Percentiles rank a stretch among this genome's conserved stretches.
Evolutionary conservation across 352 stramenopile genomes (phyloP).

Genomic region (Phytophthora tubulina): DNA sequence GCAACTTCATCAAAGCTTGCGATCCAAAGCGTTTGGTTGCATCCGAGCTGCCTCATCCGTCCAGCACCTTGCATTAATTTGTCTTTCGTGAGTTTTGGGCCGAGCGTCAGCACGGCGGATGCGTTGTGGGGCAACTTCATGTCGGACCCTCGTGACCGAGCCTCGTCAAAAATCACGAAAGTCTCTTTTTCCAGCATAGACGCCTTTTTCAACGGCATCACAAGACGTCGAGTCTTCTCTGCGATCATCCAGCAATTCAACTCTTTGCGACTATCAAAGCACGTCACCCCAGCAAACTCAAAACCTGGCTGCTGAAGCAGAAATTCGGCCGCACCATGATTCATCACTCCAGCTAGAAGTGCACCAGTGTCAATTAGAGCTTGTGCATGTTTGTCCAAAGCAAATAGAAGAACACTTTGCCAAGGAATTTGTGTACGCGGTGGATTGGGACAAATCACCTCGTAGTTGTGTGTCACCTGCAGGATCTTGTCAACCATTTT

Average conservation of each 20-base stretch:
- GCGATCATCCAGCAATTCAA: conserved; percentile 84
- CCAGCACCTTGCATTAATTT: conserved; percentile 95
- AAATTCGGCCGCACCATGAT: conserved; percentile 60
- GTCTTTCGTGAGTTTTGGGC: conserved; percentile 90
- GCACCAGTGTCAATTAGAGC: conserved; percentile 90
- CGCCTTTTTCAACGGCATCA: conserved; percentile 65
- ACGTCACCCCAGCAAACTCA: conserved; percentile 73
- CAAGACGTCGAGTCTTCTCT: conserved; percentile 57
- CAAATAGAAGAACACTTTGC: conserved; percentile 55
- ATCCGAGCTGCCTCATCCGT: conserved; percentile 84
- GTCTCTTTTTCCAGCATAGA: conserved; percentile 82
- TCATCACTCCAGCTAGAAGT: conserved; percentile 74
- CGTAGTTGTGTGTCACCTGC: conserved; percentile 44
- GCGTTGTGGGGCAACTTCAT: conserved; percentile 86
- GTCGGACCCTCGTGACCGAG: conserved; percentile 86
- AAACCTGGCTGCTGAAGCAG: conserved; percentile 48
- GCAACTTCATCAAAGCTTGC: conserved; percentile 75
- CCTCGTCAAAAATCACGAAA: conserved; percentile 94
- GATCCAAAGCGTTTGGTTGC: conserved; percentile 75
- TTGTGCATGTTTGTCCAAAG: conserved; percentile 51
- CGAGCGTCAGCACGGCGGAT: conserved; percentile 84
- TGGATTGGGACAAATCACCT: conserved; percentile 31
- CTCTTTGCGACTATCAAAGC: conserved; percentile 71
- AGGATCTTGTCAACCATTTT: conserved; percentile 89
- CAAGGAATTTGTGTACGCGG: conserved; percentile 36